Base-by-base conservation (phyloP, 2,329 filamentous ascomycete genomes). In the Didymella segeticola region DNA sequence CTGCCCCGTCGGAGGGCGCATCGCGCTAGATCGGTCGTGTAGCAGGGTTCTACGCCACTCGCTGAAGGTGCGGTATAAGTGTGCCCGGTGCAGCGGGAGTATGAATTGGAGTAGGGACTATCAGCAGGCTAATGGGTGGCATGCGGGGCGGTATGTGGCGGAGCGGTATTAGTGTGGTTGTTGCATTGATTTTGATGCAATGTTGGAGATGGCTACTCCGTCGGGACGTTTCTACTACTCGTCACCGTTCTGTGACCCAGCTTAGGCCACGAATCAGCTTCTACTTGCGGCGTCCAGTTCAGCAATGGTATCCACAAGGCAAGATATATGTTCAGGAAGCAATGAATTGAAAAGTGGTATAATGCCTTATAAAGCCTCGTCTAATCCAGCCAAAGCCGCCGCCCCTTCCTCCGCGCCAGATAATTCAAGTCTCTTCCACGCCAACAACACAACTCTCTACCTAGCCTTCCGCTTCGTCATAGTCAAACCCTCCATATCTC, bases 401-500 rank as follows among this genome's bases (percentile, higher is more conserved):
- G n/a, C n/a, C n/a, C n/a, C n/a, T n/a, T n/a, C n/a, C n/a, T n/a
- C n/a, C n/a, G n/a, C n/a, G n/a, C n/a, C n/a, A n/a, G n/a, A n/a
- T n/a, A n/a, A n/a, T n/a, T n/a, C n/a, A n/a, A n/a, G n/a, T n/a
- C 14, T 2, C n/a, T 41, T 7, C 15, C 4, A 8, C 25, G 10
- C 30, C n/a, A 33, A 19, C 30, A 36, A 11, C 5, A 12, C 19
- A 14, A n/a, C 38, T 19, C n/a, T 26, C 41, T 14, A 54, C 27
- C 39, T 51, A 8, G 55, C 42, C 53, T 64, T 61, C 48, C 59
- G 60, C 42, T 53, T 62, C 29, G 53, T 53, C 58, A 69, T 68
- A 14, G 36, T 61, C 49, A 71, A 31, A 2, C 60, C 67, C 33
- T 68, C 66, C 1, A 26, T 52, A n/a, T 69, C 67, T 11, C 57